Base-by-base conservation (phyloP, 768 basidiomycete species). In the Coprinopsis strossmayeri region DNA sequence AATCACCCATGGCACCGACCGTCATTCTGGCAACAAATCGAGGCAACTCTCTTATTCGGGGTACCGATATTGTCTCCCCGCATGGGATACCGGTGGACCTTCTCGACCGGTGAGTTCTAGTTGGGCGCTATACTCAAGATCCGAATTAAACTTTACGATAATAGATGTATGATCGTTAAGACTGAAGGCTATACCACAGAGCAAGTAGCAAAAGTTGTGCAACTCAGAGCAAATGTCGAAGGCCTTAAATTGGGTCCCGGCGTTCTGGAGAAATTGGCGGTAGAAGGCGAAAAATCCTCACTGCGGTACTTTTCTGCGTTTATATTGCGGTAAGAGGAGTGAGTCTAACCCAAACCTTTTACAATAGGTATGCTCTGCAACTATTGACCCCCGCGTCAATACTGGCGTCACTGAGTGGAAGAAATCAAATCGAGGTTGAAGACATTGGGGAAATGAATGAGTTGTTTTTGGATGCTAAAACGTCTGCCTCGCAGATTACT, bases 11-110 rank as follows among this genome's bases (percentile, higher is more conserved):
- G 84, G 93, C 96, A 2, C 96, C 96, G 0, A 96, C 96, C 3
- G 95, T 99, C 23, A 88, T 99, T 57, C 75, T 98, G 53, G 96
- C 96, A 2, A 96, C 95, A 21, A 99, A 99, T 63, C 80, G 96
- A 18, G 96, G 95, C 2, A 86, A 92, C 55, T 78, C 90, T 1
- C 79, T 92, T 5, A 92, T 99, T 45, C 82, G 95, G 26, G 96
- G 96, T 3, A 97, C 96, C 3, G 95, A 97, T 53, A 86, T 98
- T 46, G 73, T 91, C 17, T 78, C 91, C 4, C 91, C 96, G 1
- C 95, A 98, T 61, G 96, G 96, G 11, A 72, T 98, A 35, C 96
- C 96, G 10, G 79, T 92, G 40, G 95, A 99, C 68, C 71, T 98
- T 13, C 74, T 97, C 38, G 96, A 98, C 68, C 78, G 95, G 82